Percentiles rank a stretch among this genome's conserved stretches.
phyloP scores from a whole-genome alignment of 345 rosid species.

The Heritiera littoralis region DNA sequence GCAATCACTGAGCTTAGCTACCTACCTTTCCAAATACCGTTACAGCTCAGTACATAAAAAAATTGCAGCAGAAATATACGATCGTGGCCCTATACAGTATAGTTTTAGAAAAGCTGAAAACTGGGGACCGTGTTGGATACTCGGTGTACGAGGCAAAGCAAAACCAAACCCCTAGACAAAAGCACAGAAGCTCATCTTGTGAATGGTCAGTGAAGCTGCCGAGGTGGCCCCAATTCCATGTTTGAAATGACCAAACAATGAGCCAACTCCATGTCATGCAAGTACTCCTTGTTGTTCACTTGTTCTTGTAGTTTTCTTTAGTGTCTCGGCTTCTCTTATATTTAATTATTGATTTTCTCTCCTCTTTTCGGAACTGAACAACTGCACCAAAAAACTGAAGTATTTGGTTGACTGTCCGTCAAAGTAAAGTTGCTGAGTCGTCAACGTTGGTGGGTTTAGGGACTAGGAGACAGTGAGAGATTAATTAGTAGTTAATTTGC shows the following conservation, averaged over 20 bases:
- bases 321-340: conserved; percentile 34
- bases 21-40: conserved; percentile 18
- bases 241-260: conserved; percentile 45
- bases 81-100: background rate
- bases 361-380: no score
- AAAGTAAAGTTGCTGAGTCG: conserved; percentile 30
- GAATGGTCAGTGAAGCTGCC: conserved; percentile 32
- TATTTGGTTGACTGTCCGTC: conserved; percentile 41
- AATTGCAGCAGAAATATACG: background rate
- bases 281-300: conserved; percentile 36
- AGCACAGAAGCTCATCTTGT: conserved; percentile 22
- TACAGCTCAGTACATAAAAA: background rate
- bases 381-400: conserved; percentile 21
- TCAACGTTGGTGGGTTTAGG: conserved; percentile 38
- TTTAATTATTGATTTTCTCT: background rate
- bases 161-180: background rate
- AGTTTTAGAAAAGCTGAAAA: conserved; percentile 22
- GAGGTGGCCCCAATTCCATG: conserved; percentile 37
- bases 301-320: conserved; percentile 34
- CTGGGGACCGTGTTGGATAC: conserved; percentile 13
- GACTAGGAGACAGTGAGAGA: background rate
- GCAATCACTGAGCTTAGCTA: conserved; percentile 28
- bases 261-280: conserved; percentile 46
- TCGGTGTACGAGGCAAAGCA: background rate
- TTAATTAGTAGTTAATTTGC: no score